Evolutionary conservation across 306 rosid genomes (phyloP).

Genomic region (Sechiopsis laciniata): DNA sequence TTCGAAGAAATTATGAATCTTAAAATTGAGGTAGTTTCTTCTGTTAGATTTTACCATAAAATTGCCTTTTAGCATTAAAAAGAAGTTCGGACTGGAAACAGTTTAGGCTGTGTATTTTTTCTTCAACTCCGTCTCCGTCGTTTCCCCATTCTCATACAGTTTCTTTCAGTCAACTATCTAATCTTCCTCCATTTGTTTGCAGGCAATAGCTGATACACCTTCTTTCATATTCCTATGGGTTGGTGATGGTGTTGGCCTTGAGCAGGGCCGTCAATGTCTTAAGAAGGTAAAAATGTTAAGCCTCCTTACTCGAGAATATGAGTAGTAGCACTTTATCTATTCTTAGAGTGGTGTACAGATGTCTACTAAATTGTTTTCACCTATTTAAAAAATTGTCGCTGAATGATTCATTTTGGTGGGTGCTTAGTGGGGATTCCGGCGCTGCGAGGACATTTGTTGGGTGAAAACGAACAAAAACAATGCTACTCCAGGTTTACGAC

Average conservation of each 20-base stretch:
- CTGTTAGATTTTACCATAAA: background rate
- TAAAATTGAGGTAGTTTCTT: constrained; percentile 74
- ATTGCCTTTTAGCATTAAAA: constrained; percentile 6
- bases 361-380: constrained; percentile 5
- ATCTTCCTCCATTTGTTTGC: constrained; percentile 14
- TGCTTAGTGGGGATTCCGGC: constrained; percentile 95
- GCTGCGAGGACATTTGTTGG: constrained; percentile 99
- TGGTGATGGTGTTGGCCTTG: constrained; percentile 96
- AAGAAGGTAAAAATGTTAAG: constrained; percentile 60
- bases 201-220: constrained; percentile 99
- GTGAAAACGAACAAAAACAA: constrained; percentile 91
- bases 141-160: background rate
- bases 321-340: background rate
- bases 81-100: background rate
- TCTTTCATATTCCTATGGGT: constrained; percentile 99
- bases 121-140: background rate
- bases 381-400: constrained; percentile 3
- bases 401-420: constrained; percentile 26
- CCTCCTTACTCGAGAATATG: constrained; percentile 8
- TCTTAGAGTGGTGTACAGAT: constrained; percentile 11
- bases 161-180: background rate
- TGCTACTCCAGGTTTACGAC: constrained; percentile 86
- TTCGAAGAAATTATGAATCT: constrained; percentile 98
- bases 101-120: background rate
- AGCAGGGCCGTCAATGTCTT: constrained; percentile 98